Evolutionary conservation across 179 eudicot species (phyloP).

Genomic region (Spinacia oleracea): DNA sequence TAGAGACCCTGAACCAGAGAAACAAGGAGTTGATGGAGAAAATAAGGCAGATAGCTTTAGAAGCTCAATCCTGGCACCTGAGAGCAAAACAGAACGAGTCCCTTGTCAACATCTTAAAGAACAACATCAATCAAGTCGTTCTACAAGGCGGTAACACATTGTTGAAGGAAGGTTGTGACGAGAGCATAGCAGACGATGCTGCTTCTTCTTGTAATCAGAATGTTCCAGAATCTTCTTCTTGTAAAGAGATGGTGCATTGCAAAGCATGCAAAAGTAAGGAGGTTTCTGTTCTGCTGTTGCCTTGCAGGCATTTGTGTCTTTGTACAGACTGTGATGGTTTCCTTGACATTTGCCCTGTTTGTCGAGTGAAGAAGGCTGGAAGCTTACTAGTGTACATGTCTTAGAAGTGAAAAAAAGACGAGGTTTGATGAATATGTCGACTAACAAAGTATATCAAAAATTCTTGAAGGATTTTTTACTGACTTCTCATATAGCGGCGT

Average conservation of each 20-base stretch:
- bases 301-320: conserved; percentile 53
- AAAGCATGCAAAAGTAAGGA: conserved; percentile 42
- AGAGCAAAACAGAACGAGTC: conserved; percentile 46
- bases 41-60: conserved; percentile 34
- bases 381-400: conserved; percentile 45
- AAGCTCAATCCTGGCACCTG: conserved; percentile 48
- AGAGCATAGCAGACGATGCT: conserved; percentile 42
- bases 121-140: conserved; percentile 38
- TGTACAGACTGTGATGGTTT: conserved; percentile 47
- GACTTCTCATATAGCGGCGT: background rate
- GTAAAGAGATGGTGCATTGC: conserved; percentile 31
- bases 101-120: conserved; percentile 34
- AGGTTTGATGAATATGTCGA: conserved; percentile 13
- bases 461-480: background rate
- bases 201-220: conserved; percentile 30
- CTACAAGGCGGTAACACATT: conserved; percentile 32
- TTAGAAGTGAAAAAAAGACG: conserved; percentile 17
- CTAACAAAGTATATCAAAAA: background rate
- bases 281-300: conserved; percentile 43
- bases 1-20: conserved; percentile 40
- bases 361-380: conserved; percentile 40
- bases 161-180: conserved; percentile 48
- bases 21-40: conserved; percentile 43
- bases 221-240: conserved; percentile 24
- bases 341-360: conserved; percentile 46